These are phyloP conservation scores for Boletus rufocinnamomeus DNA, from an alignment of 768 basidiomycete genomes.

Conservation along the genomic window DNA sequence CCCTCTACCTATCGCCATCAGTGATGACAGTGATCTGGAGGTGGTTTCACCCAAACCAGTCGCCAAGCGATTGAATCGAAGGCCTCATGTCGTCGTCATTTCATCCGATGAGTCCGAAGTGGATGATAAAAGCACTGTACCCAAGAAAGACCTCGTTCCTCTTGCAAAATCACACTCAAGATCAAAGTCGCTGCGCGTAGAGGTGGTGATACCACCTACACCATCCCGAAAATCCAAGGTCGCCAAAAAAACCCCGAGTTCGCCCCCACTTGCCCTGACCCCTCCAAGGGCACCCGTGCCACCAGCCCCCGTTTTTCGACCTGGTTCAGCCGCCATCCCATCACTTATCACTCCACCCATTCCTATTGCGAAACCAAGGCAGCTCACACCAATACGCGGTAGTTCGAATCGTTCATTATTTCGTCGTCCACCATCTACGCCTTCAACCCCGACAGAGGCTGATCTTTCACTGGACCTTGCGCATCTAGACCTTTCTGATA, in stretches of 20 bases:
- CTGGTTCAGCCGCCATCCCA: neutral
- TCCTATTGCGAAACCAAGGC: constrained; percentile 48
- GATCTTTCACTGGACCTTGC: constrained; percentile 41
- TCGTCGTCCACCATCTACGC: constrained; percentile 50
- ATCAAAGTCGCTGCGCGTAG: constrained; percentile 32
- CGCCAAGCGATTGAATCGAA: constrained; percentile 16
- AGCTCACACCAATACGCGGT: constrained; percentile 67
- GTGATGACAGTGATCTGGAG: constrained; percentile 34
- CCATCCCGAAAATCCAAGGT: constrained; percentile 25
- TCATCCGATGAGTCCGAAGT: constrained; percentile 53
- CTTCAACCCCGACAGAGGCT: constrained; percentile 55
- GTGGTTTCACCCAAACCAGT: constrained; percentile 20
- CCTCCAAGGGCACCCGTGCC: constrained; percentile 6
- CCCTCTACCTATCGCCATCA: constrained; percentile 25
- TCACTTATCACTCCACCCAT: constrained; percentile 10
- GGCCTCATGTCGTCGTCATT: constrained; percentile 32
- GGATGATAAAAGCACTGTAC: constrained; percentile 20
- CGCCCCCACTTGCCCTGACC: neutral
- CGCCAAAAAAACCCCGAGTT: constrained; percentile 14
- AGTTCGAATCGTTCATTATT: constrained; percentile 37
- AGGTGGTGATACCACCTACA: constrained; percentile 46
- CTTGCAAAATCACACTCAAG: constrained; percentile 16
- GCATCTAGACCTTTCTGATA: constrained; percentile 48
- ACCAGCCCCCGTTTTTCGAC: constrained; percentile 1
- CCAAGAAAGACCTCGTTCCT: constrained; percentile 6